These are phyloP conservation scores for Thymus mandschuricus DNA, from an alignment of 257 asterid genomes.

Conservation along the genomic window DNA sequence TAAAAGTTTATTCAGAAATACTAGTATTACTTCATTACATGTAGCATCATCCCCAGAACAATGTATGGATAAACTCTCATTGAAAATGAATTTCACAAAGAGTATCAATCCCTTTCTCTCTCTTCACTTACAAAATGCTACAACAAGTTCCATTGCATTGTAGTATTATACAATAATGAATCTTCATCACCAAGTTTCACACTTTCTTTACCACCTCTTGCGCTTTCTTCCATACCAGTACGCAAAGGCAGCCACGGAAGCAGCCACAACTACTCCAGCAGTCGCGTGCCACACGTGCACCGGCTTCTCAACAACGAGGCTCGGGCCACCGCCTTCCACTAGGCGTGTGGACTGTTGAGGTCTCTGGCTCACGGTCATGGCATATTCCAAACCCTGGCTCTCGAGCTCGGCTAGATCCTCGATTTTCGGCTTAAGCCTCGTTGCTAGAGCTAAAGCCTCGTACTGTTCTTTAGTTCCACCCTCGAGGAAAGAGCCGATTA, in stretches of 20 bases:
- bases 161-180: slow-evolving; percentile 31
- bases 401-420: slow-evolving; percentile 60
- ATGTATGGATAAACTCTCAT: slow-evolving; percentile 4
- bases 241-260: slow-evolving; percentile 77
- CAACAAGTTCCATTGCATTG: slow-evolving; percentile 36
- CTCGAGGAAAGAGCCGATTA: slow-evolving; percentile 85
- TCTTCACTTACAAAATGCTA: slow-evolving; percentile 26
- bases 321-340: slow-evolving; percentile 26
- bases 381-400: slow-evolving; percentile 68
- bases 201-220: slow-evolving; percentile 60
- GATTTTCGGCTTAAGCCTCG: slow-evolving; percentile 59
- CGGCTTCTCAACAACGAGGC: slow-evolving; percentile 47
- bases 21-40: slow-evolving; percentile 1
- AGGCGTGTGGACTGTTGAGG: slow-evolving; percentile 16
- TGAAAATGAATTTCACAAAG: slow-evolving; percentile 11
- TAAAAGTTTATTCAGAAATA: background rate
- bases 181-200: background rate
- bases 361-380: slow-evolving; percentile 44
- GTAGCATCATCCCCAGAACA: slow-evolving; percentile 8
- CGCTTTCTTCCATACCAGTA: slow-evolving; percentile 86
- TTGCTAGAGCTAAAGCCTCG: slow-evolving; percentile 63
- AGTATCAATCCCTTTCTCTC: slow-evolving; percentile 20
- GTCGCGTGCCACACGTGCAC: slow-evolving; percentile 70
- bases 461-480: slow-evolving; percentile 90
- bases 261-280: slow-evolving; percentile 78